These are phyloP conservation scores for Aspergillus latus DNA, from an alignment of 2,329 filamentous ascomycete genomes.

Conservation along the genomic window DNA sequence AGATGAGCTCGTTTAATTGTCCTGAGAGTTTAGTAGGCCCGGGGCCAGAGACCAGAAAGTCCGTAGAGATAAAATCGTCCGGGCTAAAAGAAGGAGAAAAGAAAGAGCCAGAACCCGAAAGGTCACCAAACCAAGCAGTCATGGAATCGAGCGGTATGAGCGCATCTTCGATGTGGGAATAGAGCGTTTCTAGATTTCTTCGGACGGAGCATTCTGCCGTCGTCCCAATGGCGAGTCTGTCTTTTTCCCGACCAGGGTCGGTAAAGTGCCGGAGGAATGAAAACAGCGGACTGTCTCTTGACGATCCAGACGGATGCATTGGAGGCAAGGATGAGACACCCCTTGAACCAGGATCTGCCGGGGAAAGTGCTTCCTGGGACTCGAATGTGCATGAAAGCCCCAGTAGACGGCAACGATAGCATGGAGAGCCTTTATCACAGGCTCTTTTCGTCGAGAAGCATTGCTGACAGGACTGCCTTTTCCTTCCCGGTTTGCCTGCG, in stretches of 20 bases:
- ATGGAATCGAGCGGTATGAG: slow-evolving; percentile 25
- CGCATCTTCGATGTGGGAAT: slow-evolving; percentile 30
- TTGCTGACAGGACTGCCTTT: slow-evolving; percentile 31
- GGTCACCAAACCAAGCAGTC: slow-evolving; percentile 14
- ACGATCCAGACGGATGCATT: neutral
- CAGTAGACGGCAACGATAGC: slow-evolving; percentile 25
- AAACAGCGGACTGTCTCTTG: slow-evolving; percentile 21
- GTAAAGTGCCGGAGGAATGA: slow-evolving; percentile 32
- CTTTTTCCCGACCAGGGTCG: slow-evolving; percentile 28
- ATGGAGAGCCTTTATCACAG: slow-evolving; percentile 27
- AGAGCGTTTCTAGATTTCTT: slow-evolving; percentile 28
- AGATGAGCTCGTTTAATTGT: slow-evolving; percentile 27
- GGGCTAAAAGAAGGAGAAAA: slow-evolving; percentile 13
- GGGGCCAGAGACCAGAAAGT: slow-evolving; percentile 18
- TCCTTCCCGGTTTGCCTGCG: slow-evolving; percentile 31
- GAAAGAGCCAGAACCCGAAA: slow-evolving; percentile 15
- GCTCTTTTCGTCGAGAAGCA: slow-evolving; percentile 29
- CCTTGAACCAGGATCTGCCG: neutral
- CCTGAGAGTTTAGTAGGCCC: slow-evolving; percentile 23
- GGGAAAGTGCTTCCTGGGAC: slow-evolving; percentile 4
- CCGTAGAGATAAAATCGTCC: slow-evolving; percentile 21
- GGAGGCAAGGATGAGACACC: slow-evolving; percentile 10
- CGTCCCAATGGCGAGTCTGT: slow-evolving; percentile 32
- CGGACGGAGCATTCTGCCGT: slow-evolving; percentile 31
- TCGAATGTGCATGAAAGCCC: slow-evolving; percentile 25